Evolutionary conservation across 345 rosid species (phyloP).

Genomic region (Eucalyptus viminalis): DNA sequence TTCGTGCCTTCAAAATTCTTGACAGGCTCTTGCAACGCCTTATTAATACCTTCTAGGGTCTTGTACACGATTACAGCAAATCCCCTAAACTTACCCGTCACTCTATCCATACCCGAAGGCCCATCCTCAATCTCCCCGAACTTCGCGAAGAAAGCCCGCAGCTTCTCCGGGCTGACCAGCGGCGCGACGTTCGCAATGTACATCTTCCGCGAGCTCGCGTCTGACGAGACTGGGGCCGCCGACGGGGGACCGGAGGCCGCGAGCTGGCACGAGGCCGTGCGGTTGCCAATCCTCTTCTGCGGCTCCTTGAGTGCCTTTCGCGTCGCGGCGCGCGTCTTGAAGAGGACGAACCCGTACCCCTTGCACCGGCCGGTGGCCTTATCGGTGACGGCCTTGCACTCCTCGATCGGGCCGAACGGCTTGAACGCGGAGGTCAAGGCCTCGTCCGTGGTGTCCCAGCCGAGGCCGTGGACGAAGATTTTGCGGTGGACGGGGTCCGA

Average conservation of each 20-base stretch:
- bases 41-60: slow-evolving; percentile 43
- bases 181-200: slow-evolving; percentile 60
- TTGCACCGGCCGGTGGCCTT: slow-evolving; percentile 59
- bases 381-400: slow-evolving; percentile 62
- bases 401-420: slow-evolving; percentile 70
- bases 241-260: slow-evolving; percentile 52
- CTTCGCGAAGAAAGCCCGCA: slow-evolving; percentile 35
- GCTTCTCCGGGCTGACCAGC: slow-evolving; percentile 33
- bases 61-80: slow-evolving; percentile 60
- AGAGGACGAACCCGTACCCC: slow-evolving; percentile 73
- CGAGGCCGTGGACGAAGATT: slow-evolving; percentile 71
- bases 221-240: slow-evolving; percentile 10
- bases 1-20: slow-evolving; percentile 57
- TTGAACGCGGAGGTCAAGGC: slow-evolving; percentile 38
- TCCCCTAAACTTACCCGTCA: slow-evolving; percentile 63
- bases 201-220: slow-evolving; percentile 60
- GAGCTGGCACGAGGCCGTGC: slow-evolving; percentile 59
- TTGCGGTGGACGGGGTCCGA: slow-evolving; percentile 64
- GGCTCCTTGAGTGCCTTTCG: slow-evolving; percentile 55
- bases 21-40: slow-evolving; percentile 63
- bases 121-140: slow-evolving; percentile 83
- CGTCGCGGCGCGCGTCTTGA: slow-evolving; percentile 48
- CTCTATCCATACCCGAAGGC: slow-evolving; percentile 64
- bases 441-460: slow-evolving; percentile 71
- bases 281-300: slow-evolving; percentile 65